Percentiles rank a stretch among this genome's conserved stretches.
Conservation (phyloP, 2,329 filamentous ascomycete species). For the Phoma sp. region DNA sequence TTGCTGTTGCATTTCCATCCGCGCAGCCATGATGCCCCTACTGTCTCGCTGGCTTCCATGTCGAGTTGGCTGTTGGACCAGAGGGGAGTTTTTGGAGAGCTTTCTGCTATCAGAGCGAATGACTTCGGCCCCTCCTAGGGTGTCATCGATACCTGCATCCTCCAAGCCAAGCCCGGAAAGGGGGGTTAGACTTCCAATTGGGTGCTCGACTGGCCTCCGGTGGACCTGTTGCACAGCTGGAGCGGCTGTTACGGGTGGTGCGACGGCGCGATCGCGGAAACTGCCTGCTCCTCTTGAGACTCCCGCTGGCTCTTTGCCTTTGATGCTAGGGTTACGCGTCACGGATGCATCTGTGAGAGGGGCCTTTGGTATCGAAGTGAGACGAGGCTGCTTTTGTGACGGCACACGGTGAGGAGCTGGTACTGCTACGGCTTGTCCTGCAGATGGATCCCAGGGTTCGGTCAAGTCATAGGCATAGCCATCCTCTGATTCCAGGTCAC, state of each 20-base stretch:
- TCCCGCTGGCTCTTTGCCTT: constrained; percentile 44
- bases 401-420: constrained; percentile 25
- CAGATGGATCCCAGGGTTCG: constrained; percentile 46
- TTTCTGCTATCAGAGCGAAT: constrained; percentile 46
- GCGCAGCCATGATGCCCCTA: constrained; percentile 44
- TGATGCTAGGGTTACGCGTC: constrained; percentile 35
- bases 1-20: constrained; percentile 50
- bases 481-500: constrained; percentile 39
- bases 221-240: constrained; percentile 28
- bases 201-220: constrained; percentile 30
- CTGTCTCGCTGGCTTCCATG: constrained; percentile 37
- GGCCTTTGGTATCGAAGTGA: constrained; percentile 20
- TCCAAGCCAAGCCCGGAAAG: constrained; percentile 46
- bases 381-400: constrained; percentile 36
- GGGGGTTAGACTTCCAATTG: constrained; percentile 11
- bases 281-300: constrained; percentile 36
- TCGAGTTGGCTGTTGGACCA: constrained; percentile 26
- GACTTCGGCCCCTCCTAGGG: constrained; percentile 35
- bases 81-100: constrained; percentile 29
- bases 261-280: constrained; percentile 38
- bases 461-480: constrained; percentile 40
- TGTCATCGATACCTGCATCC: constrained; percentile 40
- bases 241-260: constrained; percentile 17
- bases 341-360: constrained; percentile 28
- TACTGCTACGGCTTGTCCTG: constrained; percentile 24